Base-by-base conservation (phyloP, 305 asterid genomes). In the Fraxinus angustifolia region DNA sequence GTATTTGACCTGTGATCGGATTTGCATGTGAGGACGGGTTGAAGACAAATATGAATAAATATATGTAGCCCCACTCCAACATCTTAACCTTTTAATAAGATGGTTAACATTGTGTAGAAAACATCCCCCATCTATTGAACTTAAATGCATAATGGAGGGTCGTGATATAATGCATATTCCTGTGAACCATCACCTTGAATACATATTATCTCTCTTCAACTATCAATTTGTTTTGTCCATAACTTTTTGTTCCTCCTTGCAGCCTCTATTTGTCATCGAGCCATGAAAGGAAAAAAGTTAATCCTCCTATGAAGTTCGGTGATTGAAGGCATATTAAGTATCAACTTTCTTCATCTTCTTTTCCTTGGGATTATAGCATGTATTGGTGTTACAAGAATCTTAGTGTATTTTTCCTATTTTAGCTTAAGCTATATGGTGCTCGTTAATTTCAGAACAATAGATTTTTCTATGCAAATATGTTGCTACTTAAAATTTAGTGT, bases 231-330 rank as follows among this genome's bases (percentile, higher is more conserved):
- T 36, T 12, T 16, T 80, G 28, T 12, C 23, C 67, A n/a, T 60
- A 62, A 73, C 40, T 11, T n/a, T 12, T 56, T 11, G 8, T 70
- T 53, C n/a, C 58, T 71, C 17, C 36, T 84, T 83, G 90, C 88
- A 87, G 90, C 88, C 90, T 48, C 75, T 87, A 70, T 83, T 85
- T 79, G 70, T 81, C 62, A 87, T 87, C 23, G 87, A 77, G 83
- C 90, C 88, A 60, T 87, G 85, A 85, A 68, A 30, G 8, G 84
- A 73, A 77, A 73, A 76, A 31, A 23, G 73, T 33, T 74, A 58
- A 33, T 74, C 74, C 34, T 35, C 45, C 79, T 11, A 11, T 42
- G 73, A 38, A 72, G 82, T 74, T 78, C 76, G 38, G 79, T 73
- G 36, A 2, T 33, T 40, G 70, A 78, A 84, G 80, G 78, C 72